Evolutionary conservation across 176 grass and related monocot species (phyloP), one percentile per base, ranked within the genome.

Genomic region (Bromus sterilis): DNA sequence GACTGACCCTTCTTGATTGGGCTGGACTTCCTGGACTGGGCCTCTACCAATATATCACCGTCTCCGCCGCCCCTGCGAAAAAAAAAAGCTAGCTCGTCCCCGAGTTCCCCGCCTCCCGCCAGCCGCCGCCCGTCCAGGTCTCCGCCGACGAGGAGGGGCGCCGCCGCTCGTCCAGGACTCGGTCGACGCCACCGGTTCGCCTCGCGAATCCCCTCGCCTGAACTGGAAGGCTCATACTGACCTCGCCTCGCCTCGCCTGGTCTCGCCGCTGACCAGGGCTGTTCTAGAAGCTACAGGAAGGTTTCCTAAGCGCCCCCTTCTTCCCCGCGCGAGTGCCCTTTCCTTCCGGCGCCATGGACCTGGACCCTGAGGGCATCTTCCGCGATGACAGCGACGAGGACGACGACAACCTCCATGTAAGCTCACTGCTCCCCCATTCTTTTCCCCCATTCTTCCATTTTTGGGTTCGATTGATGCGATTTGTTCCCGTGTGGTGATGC

Each of bases 341-440:
- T 71, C 43, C 40, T 39, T 11, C 12, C 11, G 68, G 59, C 69
- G 82, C 84, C 80, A 98, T 98, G 95, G 95, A 98, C 88, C 88
- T 98, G 53, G 95, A 98, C 67, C 92, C 92, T 1, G 92, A 94
- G 82, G 95, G 95, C 24, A 89, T 98, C 71, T 98, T 98, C 76
- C 92, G 88, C 61, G 95, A 93, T 74, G 90, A 98, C 80, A 93
- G 92, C 61, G 95, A 97, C 56, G 93, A 93, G 11, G 95, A 94
- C 3, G 77, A 83, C 6, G 95, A 93, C 26, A 83, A 68, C 41
- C 44, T 48, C 32, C 88, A 93, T 89, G 95, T 94, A 40, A 7
- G n/a, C 14, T 58, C 35, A 46, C 75, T 9, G 18, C 11, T 76
- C 32, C 73, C 25, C 4, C 44, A 25, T 12, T 18, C 9, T 21